Evolutionary conservation across 768 basidiomycete species (phyloP).

Genomic region (Tricholoma bakamatsutake): DNA sequence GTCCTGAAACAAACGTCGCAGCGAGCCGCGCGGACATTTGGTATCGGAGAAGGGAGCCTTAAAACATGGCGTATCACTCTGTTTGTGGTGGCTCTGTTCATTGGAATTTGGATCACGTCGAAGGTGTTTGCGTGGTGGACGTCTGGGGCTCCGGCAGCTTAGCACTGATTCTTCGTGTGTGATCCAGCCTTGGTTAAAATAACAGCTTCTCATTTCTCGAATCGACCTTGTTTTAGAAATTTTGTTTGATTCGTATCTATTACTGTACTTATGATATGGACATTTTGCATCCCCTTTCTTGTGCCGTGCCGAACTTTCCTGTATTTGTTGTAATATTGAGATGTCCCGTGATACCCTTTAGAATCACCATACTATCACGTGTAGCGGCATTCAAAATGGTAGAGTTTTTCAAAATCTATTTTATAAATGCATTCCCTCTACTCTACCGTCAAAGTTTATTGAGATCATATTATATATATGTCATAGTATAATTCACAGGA

Average conservation of each 20-base stretch:
- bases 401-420: no score
- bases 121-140: slow-evolving; percentile 47
- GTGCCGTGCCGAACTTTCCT: no score
- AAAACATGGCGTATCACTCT: slow-evolving; percentile 66
- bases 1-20: slow-evolving; percentile 62
- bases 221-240: background rate
- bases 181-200: background rate
- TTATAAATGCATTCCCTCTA: no score
- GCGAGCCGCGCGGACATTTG: slow-evolving; percentile 70
- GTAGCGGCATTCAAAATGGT: no score
- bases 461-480: no score
- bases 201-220: background rate
- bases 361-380: no score
- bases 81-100: slow-evolving; percentile 48
- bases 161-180: background rate
- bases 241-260: slow-evolving; percentile 1
- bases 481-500: no score
- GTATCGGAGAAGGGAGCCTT: slow-evolving; percentile 57
- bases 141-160: background rate
- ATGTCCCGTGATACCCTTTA: no score
- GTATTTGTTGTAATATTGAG: no score
- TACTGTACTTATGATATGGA: background rate
- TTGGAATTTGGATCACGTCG: slow-evolving; percentile 51
- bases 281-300: background rate
- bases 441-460: no score